phyloP scores from a whole-genome alignment of 2,329 filamentous ascomycete genomes.

The Grosmannia huntii region DNA sequence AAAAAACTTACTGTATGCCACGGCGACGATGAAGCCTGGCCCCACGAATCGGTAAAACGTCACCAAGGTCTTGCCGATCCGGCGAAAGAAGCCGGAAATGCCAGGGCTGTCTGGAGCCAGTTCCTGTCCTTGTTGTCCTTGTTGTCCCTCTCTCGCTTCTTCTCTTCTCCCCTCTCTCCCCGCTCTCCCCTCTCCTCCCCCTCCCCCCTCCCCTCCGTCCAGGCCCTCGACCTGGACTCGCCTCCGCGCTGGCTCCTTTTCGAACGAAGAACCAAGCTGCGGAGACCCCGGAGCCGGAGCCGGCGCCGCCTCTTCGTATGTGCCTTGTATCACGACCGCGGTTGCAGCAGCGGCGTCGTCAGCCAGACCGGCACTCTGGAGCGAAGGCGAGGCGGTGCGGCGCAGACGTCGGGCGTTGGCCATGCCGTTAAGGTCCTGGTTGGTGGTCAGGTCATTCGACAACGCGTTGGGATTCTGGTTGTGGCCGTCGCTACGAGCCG shows the following conservation, averaged over 20 bases:
- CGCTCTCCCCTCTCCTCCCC: neutral
- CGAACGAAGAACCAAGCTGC: neutral
- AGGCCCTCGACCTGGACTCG: neutral
- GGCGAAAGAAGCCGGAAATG: constrained; percentile 16
- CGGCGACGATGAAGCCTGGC: constrained; percentile 52
- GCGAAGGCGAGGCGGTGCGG: constrained; percentile 9
- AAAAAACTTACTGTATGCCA: constrained; percentile 43
- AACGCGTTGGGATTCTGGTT: constrained; percentile 43
- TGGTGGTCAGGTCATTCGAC: constrained; percentile 42
- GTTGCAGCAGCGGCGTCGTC: constrained; percentile 3
- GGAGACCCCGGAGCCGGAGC: neutral
- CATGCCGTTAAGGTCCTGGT: constrained; percentile 40
- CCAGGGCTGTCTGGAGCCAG: neutral
- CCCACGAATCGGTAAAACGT: constrained; percentile 37
- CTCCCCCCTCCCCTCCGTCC: neutral
- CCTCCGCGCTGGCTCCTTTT: neutral
- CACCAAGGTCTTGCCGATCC: constrained; percentile 26
- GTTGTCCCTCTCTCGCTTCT: neutral
- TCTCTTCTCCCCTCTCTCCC: neutral
- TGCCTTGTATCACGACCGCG: neutral
- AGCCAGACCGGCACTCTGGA: constrained; percentile 17
- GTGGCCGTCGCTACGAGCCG: constrained; percentile 25
- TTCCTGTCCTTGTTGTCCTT: neutral
- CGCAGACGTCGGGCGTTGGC: constrained; percentile 27
- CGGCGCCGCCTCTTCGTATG: constrained; percentile 4